Conservation (phyloP, 2,329 filamentous ascomycete species). For the Cylindrodendrum hubeiense region DNA sequence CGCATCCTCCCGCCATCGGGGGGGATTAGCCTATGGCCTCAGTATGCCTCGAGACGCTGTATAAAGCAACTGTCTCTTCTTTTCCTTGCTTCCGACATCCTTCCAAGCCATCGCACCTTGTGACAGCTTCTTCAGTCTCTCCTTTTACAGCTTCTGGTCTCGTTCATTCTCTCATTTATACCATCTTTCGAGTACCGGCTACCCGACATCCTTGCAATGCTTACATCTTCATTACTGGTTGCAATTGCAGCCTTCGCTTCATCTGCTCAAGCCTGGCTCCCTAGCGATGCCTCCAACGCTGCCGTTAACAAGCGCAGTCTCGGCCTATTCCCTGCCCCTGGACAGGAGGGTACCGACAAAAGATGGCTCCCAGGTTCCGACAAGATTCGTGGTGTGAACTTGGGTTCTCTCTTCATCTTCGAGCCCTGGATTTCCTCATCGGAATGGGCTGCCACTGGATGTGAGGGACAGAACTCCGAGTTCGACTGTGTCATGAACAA, state of each 20-base stretch:
- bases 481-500: conserved; percentile 65
- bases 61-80: conserved; percentile 8
- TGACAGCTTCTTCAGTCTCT: not conserved
- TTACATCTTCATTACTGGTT: conserved; percentile 18
- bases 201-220: conserved; percentile 23
- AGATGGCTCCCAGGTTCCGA: conserved; percentile 28
- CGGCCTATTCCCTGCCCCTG: conserved; percentile 20
- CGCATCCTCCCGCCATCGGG: conserved; percentile 3
- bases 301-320: conserved; percentile 12
- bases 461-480: conserved; percentile 58
- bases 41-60: not conserved
- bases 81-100: not conserved
- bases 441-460: conserved; percentile 63
- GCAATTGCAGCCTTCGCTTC: conserved; percentile 29
- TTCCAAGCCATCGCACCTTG: not conserved
- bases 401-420: conserved; percentile 64
- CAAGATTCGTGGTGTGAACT: conserved; percentile 68
- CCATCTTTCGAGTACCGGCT: not conserved
- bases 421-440: conserved; percentile 65
- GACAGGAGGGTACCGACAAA: conserved; percentile 5
- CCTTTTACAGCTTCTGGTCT: not conserved
- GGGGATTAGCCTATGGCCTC: not conserved
- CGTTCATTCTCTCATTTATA: not conserved
- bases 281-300: not conserved
- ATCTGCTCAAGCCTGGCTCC: conserved; percentile 38